A percentile compares a stretch with the other conserved stretches of the same genome.
These are phyloP conservation scores for Bimuria novae-zelandiae DNA, from an alignment of 2,329 filamentous ascomycete genomes.

Conservation along the genomic window DNA sequence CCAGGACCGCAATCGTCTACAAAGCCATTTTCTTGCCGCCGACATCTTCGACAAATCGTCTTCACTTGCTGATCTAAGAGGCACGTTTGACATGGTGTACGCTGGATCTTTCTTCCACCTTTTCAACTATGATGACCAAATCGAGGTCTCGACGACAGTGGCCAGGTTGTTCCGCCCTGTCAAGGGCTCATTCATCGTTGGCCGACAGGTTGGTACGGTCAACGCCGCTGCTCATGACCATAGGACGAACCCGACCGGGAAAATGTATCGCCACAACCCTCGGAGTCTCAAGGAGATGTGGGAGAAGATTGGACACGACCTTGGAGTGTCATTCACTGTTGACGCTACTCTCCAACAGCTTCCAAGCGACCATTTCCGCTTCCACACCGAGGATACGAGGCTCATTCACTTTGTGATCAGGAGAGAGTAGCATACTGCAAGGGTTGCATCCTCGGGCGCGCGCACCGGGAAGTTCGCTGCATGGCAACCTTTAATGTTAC, in stretches of 20 bases:
- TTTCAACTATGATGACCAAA: constrained; percentile 42
- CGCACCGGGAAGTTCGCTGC: background rate
- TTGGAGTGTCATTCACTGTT: constrained; percentile 32
- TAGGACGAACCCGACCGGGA: constrained; percentile 17
- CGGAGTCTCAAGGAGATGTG: constrained; percentile 45
- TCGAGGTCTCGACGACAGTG: constrained; percentile 40
- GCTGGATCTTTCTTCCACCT: constrained; percentile 50
- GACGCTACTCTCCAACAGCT: constrained; percentile 21
- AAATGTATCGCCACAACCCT: constrained; percentile 40
- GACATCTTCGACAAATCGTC: constrained; percentile 51
- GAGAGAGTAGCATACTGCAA: constrained; percentile 19
- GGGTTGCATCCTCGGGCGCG: background rate
- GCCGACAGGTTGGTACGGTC: constrained; percentile 54
- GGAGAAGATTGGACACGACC: constrained; percentile 42
- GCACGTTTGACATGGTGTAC: constrained; percentile 47
- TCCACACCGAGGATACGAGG: constrained; percentile 19
- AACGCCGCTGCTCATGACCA: constrained; percentile 23
- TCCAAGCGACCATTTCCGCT: constrained; percentile 12
- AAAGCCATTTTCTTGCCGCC: constrained; percentile 56
- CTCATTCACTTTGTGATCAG: constrained; percentile 29
- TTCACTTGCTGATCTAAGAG: constrained; percentile 28
- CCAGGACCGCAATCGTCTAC: constrained; percentile 44
- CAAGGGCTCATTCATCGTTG: constrained; percentile 56
- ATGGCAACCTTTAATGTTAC: constrained; percentile 12
- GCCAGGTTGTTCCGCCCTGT: constrained; percentile 41